Base-by-base conservation (phyloP, 2,329 filamentous ascomycete genomes). In the Tetracladium maxilliforme region DNA sequence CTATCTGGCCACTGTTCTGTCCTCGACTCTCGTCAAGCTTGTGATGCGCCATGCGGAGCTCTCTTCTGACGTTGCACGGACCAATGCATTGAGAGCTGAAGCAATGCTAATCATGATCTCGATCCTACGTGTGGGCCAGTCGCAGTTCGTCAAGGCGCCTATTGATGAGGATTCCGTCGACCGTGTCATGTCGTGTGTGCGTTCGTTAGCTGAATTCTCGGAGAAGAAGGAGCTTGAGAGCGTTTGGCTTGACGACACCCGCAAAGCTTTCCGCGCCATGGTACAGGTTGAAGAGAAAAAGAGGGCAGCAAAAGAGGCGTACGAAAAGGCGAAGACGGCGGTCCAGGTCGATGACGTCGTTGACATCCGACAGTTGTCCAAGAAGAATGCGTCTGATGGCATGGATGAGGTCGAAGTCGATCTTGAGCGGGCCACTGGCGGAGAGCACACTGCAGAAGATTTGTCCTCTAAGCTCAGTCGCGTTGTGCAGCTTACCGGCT, bases 31-130 rank as follows among this genome's bases (percentile, higher is more conserved):
- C 30, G 93, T 90, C 10, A 98, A 98, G 57, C 67, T 98, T 27
- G 90, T 98, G 25, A 93, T 98, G 84, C 80, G 90, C 26, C 84
- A 95, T 49, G 79, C 83, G 3, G 86, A 95, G 46, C 86, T 95
- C 31, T 94, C 87, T 2, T 61, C 77, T 14, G 87, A 94, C 41
- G 54, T 64, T 21, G 80, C 81, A 21, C 77, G 90, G 19, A 95
- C 87, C 16, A 98, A 98, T 41, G 86, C 87, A 16, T 67, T 98
- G 14, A 78, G 83, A 24, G 90, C 90, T 4, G 90, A 98, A 52
- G 90, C 90, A 22, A 98, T 98, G 90, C 67, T 98, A 26, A 95
- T 98, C 47, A 93, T 95, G 86, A 93, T 98, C 40, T 95, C 90
- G 5, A 92, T 98, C 38, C 83, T 98, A 37, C 84, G 90, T 24